Conservation (phyloP, 2,329 filamentous ascomycete species). For the Zymoseptoria pseudotritici region DNA sequence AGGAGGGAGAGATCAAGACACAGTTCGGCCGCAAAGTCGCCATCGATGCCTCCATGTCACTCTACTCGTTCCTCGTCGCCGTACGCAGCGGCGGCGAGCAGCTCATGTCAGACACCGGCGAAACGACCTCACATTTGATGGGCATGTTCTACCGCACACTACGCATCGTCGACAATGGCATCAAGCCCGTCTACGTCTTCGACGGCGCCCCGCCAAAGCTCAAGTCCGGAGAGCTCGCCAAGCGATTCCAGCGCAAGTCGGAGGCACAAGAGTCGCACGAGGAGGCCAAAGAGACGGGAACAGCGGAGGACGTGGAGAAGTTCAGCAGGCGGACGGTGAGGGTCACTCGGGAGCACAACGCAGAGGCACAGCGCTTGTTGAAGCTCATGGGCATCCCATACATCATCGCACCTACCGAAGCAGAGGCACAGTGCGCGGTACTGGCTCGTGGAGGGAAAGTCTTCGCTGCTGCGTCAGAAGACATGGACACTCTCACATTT, state of each 20-base stretch:
- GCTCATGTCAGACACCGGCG: constrained; percentile 87
- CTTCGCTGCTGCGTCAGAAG: constrained; percentile 91
- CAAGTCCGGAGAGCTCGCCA: constrained; percentile 93
- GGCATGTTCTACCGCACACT: constrained; percentile 99
- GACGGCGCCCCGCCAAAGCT: constrained; percentile 94
- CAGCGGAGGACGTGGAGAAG: constrained; percentile 95
- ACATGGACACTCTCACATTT: constrained; percentile 98
- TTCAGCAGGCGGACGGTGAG: constrained; percentile 88
- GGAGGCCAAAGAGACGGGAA: constrained; percentile 95
- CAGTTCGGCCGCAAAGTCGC: constrained; percentile 93
- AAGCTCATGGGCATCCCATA: constrained; percentile 95
- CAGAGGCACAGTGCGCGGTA: constrained; percentile 91
- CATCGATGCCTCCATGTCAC: constrained; percentile 70
- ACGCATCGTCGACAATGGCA: constrained; percentile 96
- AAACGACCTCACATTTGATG: constrained; percentile 97
- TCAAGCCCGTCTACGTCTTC: constrained; percentile 97
- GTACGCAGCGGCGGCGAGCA: constrained; percentile 95
- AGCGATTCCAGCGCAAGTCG: constrained; percentile 89
- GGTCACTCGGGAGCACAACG: constrained; percentile 94
- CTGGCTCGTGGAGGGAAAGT: constrained; percentile 88
- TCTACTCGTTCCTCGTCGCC: constrained; percentile 97
- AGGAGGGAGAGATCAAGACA: constrained; percentile 96
- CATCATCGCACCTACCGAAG: constrained; percentile 91
- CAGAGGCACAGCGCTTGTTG: constrained; percentile 82
- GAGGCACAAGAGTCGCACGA: constrained; percentile 85